Conservation (phyloP, 441 rosid genomes). For the Omphalea diandra region DNA sequence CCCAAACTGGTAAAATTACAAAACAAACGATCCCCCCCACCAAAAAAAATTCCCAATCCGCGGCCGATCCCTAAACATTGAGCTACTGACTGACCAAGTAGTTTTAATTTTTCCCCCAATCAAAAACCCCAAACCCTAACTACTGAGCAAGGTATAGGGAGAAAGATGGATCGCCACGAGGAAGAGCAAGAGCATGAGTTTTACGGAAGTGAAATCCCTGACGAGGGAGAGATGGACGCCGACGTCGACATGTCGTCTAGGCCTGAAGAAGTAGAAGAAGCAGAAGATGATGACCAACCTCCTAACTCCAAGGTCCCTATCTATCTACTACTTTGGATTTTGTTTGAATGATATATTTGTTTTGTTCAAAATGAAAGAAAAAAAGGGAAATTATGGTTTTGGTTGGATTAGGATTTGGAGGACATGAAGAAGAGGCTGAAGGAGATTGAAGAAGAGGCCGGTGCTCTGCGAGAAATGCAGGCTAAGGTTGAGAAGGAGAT, state of each 20-base stretch:
- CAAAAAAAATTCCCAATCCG: too few relatives aligned
- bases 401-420: constrained; percentile 65
- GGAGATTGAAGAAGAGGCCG: constrained; percentile 98
- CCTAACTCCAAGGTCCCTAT: constrained; percentile 58
- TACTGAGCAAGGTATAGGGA: too few relatives aligned
- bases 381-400: not conserved
- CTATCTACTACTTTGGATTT: not conserved
- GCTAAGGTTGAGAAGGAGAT: constrained; percentile 97
- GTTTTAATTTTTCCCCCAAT: not conserved
- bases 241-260: constrained; percentile 68
- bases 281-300: constrained; percentile 62
- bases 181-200: constrained; percentile 95
- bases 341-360: not conserved
- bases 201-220: constrained; percentile 93
- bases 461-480: constrained; percentile 98
- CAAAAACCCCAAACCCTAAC: constrained; percentile 19
- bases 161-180: constrained; percentile 52
- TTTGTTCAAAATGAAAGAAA: too few relatives aligned
- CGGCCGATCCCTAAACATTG: too few relatives aligned
- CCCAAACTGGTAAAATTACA: constrained; percentile 3
- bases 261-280: constrained; percentile 56
- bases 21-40: constrained; percentile 11
- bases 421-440: constrained; percentile 96
- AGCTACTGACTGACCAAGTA: too few relatives aligned
- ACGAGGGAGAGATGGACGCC: constrained; percentile 80